Evolutionary conservation across 305 asterid species (phyloP).

Genomic region (Rubia tinctorum): DNA sequence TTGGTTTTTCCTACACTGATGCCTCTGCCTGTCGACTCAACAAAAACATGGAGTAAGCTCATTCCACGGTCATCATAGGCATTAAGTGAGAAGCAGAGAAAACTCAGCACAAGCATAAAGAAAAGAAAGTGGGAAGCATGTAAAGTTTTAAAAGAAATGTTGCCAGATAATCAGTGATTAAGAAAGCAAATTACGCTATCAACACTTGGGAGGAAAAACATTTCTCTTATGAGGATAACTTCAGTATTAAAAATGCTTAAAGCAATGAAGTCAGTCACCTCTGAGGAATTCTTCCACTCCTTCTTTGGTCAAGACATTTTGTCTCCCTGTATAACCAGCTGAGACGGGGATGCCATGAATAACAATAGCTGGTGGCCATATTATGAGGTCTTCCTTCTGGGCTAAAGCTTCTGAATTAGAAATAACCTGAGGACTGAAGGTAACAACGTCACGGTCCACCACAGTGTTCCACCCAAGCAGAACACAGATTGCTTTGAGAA

Average conservation of each 20-base stretch:
- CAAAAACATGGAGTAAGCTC: conserved; percentile 4
- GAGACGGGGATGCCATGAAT: conserved; percentile 21
- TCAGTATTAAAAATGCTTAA: background rate
- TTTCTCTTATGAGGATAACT: background rate
- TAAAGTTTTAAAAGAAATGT: background rate
- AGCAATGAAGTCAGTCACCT: conserved; percentile 20
- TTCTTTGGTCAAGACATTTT: conserved; percentile 15
- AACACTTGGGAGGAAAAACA: background rate
- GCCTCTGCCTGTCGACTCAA: conserved; percentile 30
- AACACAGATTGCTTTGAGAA: conserved; percentile 40
- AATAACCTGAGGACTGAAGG: conserved; percentile 24
- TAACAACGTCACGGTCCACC: conserved; percentile 22
- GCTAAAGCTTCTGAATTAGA: conserved; percentile 28
- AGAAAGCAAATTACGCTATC: background rate
- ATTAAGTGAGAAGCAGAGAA: background rate
- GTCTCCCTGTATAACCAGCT: conserved; percentile 15
- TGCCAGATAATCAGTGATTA: background rate
- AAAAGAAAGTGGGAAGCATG: background rate
- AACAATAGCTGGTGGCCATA: conserved; percentile 38
- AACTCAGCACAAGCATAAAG: background rate
- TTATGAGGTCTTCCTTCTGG: conserved; percentile 36
- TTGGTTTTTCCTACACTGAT: conserved; percentile 27
- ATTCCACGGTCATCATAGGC: background rate
- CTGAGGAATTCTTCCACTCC: conserved; percentile 33
- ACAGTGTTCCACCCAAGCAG: conserved; percentile 35